Evolutionary conservation across 495 filamentous ascomycete genomes (phyloP).

Genomic region (Penicillium daleae): DNA sequence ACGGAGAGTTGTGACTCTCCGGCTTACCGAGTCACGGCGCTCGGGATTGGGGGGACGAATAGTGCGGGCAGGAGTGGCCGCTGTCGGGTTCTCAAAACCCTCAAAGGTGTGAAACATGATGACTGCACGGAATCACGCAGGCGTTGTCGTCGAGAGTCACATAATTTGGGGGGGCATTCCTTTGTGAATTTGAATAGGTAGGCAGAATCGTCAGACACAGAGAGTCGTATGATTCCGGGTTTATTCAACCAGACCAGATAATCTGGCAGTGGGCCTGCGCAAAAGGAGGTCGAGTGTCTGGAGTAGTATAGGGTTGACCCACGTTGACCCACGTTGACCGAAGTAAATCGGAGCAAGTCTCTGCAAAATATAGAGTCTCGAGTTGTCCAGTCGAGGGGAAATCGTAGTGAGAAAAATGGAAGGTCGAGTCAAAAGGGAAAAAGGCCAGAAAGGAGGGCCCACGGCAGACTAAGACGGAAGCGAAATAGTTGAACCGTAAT

Average conservation of each 20-base stretch:
- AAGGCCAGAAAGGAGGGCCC: slow-evolving; percentile 6
- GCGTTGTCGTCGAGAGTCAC: slow-evolving; percentile 14
- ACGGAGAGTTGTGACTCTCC: slow-evolving; percentile 45
- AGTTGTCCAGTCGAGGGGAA: not conserved
- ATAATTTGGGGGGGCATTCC: slow-evolving; percentile 14
- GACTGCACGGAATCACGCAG: slow-evolving; percentile 12
- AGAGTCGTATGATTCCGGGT: slow-evolving; percentile 16
- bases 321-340: not conserved
- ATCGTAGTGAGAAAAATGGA: not conserved
- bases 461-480: slow-evolving; percentile 16
- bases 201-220: not conserved
- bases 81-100: slow-evolving; percentile 42
- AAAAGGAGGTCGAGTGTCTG: not conserved
- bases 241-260: not conserved
- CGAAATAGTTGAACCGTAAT: slow-evolving; percentile 18
- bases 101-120: slow-evolving; percentile 51
- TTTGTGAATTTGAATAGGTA: not conserved
- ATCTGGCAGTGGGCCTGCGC: not conserved
- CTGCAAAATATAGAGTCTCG: not conserved
- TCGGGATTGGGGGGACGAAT: slow-evolving; percentile 34
- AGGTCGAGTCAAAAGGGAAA: not conserved
- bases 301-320: too few relatives aligned
- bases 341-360: not conserved
- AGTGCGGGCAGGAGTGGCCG: slow-evolving; percentile 31
- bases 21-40: slow-evolving; percentile 42